Evolutionary conservation across 805 yeast species (phyloP), one percentile per base, ranked within the genome.

Genomic region (Starmera pachycereana): DNA sequence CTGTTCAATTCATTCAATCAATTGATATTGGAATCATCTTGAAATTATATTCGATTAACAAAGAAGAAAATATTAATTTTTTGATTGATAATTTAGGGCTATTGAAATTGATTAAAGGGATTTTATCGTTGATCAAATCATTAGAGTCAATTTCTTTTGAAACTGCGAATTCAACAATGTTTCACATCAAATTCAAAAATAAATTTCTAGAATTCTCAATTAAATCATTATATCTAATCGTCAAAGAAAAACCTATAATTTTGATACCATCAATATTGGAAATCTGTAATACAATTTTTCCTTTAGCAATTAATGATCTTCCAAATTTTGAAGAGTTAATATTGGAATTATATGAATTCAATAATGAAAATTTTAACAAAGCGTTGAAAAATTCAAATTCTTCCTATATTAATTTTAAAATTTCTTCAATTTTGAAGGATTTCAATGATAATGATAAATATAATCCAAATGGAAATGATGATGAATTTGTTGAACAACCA

Each of bases 11-110:
- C 45, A 54, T 51, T 33, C 49, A 47, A 11, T 37, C 54, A 8
- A 31, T 62, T 10, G 62, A 63, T 2, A 30, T 56, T 5, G 40
- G 43, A 3, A 43, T 52, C 19, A 40, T 56, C 1, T 41, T 66
- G 30, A 63, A 63, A 41, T 44, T 57, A 8, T 52, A 55, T 25
- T 57, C 68, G 0, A 52, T 63, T 2, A 60, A 52, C 42, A 54
- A 57, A 38, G 42, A 43, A 22, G 31, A 53, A 7, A 53, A 48
- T 11, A 16, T 51, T 4, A 44, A 39, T 3, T 42, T 49, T 9
- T 28, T 62, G 5, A 16, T 49, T 1, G 30, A 38, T 1, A 48
- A 42, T 18, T 46, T 48, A 29, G 44, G 46, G 3, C 29, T 25
- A 1, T 29, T 36, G 2, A 37, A 22, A 12, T 36, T 54, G 9